Evolutionary conservation across 352 stramenopile species (phyloP).

Genomic region (Pythium aristosporum): DNA sequence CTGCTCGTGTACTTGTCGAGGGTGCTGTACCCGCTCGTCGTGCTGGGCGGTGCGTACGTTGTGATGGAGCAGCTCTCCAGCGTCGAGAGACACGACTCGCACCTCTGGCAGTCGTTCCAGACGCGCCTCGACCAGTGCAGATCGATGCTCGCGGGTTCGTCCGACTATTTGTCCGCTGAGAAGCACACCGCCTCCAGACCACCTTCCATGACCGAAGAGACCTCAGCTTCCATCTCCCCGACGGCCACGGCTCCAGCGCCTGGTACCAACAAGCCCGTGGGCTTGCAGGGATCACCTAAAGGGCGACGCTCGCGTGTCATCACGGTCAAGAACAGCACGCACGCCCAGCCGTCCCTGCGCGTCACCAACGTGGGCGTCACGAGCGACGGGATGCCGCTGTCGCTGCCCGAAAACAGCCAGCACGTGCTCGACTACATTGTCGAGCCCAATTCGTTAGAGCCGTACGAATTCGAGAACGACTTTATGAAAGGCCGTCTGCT

Average conservation of each 20-base stretch:
- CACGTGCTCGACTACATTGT: constrained; percentile 27
- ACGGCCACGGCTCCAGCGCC: not conserved
- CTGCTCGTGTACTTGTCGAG: constrained; percentile 28
- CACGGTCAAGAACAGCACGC: constrained; percentile 12
- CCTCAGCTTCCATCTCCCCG: not conserved
- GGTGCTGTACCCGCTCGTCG: constrained; percentile 25
- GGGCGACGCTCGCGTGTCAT: constrained; percentile 19
- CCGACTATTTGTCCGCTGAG: not conserved
- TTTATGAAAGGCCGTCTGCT: constrained; percentile 70
- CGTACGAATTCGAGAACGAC: constrained; percentile 78
- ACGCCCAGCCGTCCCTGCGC: constrained; percentile 12
- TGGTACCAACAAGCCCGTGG: not conserved
- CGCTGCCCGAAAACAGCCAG: constrained; percentile 18
- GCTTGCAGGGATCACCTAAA: not conserved
- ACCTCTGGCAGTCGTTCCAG: constrained; percentile 15
- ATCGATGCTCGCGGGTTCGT: not conserved
- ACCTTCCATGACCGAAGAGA: not conserved
- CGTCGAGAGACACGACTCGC: not conserved
- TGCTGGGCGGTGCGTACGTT: constrained; percentile 22
- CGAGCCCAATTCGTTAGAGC: constrained; percentile 33
- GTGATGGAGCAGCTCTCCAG: constrained; percentile 16
- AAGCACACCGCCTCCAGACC: constrained; percentile 2
- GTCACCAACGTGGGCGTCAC: constrained; percentile 23
- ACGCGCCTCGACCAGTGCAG: constrained; percentile 7
- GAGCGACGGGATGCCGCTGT: constrained; percentile 10